phyloP scores from a whole-genome alignment of 495 filamentous ascomycete genomes.

The Glonium stellatum region DNA sequence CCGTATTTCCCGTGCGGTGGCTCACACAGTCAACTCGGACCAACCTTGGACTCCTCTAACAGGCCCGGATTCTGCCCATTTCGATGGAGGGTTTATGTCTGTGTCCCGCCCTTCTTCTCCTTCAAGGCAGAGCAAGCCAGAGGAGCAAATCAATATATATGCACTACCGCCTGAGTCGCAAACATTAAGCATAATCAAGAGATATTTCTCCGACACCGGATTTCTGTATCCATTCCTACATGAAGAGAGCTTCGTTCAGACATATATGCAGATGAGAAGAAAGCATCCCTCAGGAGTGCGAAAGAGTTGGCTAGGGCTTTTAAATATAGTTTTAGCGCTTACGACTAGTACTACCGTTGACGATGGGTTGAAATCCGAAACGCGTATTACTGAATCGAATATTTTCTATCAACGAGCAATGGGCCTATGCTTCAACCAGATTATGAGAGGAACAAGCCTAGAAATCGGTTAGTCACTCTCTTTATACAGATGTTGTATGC shows the following conservation, averaged over 20 bases:
- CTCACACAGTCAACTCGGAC: not conserved
- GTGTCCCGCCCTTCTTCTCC: constrained; percentile 27
- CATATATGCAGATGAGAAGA: constrained; percentile 33
- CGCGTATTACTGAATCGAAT: constrained; percentile 28
- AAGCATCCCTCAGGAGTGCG: constrained; percentile 36
- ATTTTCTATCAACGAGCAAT: constrained; percentile 37
- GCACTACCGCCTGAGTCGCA: constrained; percentile 26
- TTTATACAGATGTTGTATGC: not conserved
- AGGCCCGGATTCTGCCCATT: not conserved
- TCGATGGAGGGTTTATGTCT: constrained; percentile 28
- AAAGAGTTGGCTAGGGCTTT: constrained; percentile 33
- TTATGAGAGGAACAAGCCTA: constrained; percentile 34
- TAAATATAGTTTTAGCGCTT: constrained; percentile 34
- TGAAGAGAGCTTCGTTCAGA: constrained; percentile 35
- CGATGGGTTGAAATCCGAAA: no score
- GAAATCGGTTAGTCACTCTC: constrained; percentile 33
- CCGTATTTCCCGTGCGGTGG: constrained; percentile 33
- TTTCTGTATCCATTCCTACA: constrained; percentile 41
- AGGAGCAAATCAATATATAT: constrained; percentile 10
- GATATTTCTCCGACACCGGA: constrained; percentile 41
- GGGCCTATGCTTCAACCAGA: constrained; percentile 29
- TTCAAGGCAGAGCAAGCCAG: not conserved
- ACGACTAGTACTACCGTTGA: constrained; percentile 29
- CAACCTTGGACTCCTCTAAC: not conserved
- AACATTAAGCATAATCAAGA: constrained; percentile 29